Base-by-base conservation (phyloP, 2,329 filamentous ascomycete species). In the Pyricularia grisea region DNA sequence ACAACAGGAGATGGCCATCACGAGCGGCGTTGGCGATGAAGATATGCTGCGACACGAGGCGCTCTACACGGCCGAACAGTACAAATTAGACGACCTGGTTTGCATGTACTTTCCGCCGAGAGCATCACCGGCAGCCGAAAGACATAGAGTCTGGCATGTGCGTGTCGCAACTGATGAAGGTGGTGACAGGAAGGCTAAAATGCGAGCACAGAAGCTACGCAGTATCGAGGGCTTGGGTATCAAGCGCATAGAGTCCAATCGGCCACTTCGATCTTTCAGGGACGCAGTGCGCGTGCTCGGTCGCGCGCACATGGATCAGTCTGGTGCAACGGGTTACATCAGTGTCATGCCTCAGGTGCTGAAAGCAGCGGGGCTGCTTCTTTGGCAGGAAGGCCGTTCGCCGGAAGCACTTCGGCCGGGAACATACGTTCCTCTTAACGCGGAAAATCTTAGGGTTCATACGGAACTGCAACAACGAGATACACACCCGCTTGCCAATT, bases 1-100 rank as follows among this genome's bases (percentile, higher is more conserved):
- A 17, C 66, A 67, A 55, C 66, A 67, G 66, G 66, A 67, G n/a
- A 42, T 67, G 17, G 66, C 66, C 27, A 55, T 67, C 25, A 28
- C 25, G 6, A 60, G 36, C 23, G 66, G 25, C 12, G 42, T 50
- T n/a, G 42, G 42, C 42, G 66, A 58, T 55, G 42, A 60, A 28
- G 64, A 65, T 36, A 28, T 67, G 14, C 50, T 67, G 17, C 66
- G 66, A 4, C 66, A 67, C 50, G 66, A 67, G 66, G 36, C 25
- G 17, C 31, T 58, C 14, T 67, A 60, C 36, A 58, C 66, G 10
- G 66, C 36, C 3, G 66, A 67, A 17, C 66, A 67, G 42, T 67
- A 67, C 66, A 42, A 55, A 5, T 31, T 67, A 17, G 66, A 67
- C 66, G 36, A 67, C 14, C 42, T 58, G 25, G 50, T 67, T 10